Evolutionary conservation across 805 yeast species (phyloP), one percentile per base, ranked within the genome.

Genomic region (Candida namnaoensis): DNA sequence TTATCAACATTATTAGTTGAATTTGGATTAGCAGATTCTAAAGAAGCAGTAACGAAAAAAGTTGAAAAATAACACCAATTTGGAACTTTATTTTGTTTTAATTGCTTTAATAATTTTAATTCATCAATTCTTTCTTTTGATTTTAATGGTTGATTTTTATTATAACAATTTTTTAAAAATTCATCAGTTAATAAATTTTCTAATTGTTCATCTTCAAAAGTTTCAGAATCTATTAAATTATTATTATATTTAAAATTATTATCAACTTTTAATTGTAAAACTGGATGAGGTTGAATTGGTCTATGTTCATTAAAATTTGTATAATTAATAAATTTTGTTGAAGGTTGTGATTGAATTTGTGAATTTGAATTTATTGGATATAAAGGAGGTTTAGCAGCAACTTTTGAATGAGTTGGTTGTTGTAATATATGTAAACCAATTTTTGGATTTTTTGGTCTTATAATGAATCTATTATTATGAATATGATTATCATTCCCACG

Each of bases 251-350:
- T 26, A 26, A 7, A 7, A 26, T 26, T 26, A 6, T 26, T 26
- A 26, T 46, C 45, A 7, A 59, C 37, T 3, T 38, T 43, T 26
- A 59, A 39, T 39, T 58, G 60, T 13, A 59, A 43, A 1, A 59
- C 56, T 1, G 64, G 64, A 5, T 62, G 64, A 3, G 64, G 64
- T n/a, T n/a, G n/a, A n/a, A n/a, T n/a, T n/a, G n/a, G n/a, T n/a
- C n/a, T n/a, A n/a, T n/a, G n/a, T n/a, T n/a, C n/a, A n/a, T n/a
- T n/a, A n/a, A n/a, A n/a, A n/a, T n/a, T n/a, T n/a, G n/a, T n/a
- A n/a, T n/a, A n/a, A n/a, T n/a, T n/a, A n/a, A n/a, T n/a, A n/a
- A n/a, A n/a, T n/a, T n/a, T n/a, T n/a, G n/a, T n/a, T n/a, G n/a
- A n/a, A n/a, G n/a, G n/a, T n/a, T n/a, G n/a, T n/a, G n/a, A n/a